These are phyloP conservation scores for Cavenderia fasciculata DNA, from an alignment of 78 protist genomes.

Conservation along the genomic window DNA sequence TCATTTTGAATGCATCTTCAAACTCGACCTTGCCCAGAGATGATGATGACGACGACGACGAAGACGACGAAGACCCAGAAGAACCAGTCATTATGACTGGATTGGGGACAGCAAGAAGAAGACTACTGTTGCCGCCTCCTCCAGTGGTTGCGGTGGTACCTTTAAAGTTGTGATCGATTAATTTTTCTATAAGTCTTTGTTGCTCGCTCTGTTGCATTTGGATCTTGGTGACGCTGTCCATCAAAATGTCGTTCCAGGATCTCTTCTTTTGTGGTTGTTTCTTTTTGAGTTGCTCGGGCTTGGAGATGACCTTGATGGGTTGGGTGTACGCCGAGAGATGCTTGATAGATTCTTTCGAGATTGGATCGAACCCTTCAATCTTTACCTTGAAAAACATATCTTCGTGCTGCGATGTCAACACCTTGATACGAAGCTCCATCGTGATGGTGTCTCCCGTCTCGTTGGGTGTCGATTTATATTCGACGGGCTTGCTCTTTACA, in stretches of 20 bases:
- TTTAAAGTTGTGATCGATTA: slow-evolving; percentile 37
- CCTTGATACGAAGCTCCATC: slow-evolving; percentile 69
- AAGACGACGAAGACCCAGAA: neutral
- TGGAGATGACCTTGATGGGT: slow-evolving; percentile 75
- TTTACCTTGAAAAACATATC: slow-evolving; percentile 80
- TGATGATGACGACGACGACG: neutral
- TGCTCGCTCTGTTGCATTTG: slow-evolving; percentile 70
- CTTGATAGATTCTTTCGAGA: slow-evolving; percentile 48
- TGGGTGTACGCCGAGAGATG: slow-evolving; percentile 35
- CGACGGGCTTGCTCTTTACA: slow-evolving; percentile 73
- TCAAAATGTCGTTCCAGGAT: slow-evolving; percentile 70
- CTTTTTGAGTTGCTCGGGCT: slow-evolving; percentile 80
- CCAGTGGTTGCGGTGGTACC: neutral
- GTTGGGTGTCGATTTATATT: slow-evolving; percentile 70
- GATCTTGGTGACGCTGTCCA: slow-evolving; percentile 67
- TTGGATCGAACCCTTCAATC: slow-evolving; percentile 70
- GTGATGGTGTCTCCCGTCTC: slow-evolving; percentile 59
- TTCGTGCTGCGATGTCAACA: slow-evolving; percentile 78
- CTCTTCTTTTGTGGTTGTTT: slow-evolving; percentile 66
- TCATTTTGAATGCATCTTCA: slow-evolving; percentile 60
- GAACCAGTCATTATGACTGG: neutral
- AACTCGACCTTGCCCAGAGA: slow-evolving; percentile 2
- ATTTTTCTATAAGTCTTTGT: slow-evolving; percentile 48
- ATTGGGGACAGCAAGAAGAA: neutral
- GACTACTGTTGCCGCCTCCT: neutral